Evolutionary conservation across 768 basidiomycete genomes (phyloP).

Genomic region (Lentinula sp.): DNA sequence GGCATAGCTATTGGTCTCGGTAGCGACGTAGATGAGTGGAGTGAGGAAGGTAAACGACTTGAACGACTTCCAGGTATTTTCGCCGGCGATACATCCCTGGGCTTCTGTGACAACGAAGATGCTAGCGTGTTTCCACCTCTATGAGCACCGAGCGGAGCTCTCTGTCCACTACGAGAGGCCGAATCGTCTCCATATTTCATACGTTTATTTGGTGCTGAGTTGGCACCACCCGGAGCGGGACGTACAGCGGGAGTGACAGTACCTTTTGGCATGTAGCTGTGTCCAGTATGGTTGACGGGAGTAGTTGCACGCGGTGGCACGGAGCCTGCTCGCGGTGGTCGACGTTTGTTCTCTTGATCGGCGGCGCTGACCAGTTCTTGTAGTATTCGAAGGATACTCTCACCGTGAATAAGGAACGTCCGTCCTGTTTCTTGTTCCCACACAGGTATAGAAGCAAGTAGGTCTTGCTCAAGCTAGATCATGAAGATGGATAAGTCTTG

Average conservation of each 20-base stretch:
- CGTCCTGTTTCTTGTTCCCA: slow-evolving; percentile 80
- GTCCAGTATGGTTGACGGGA: slow-evolving; percentile 32
- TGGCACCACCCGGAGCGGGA: slow-evolving; percentile 36
- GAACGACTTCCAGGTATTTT: slow-evolving; percentile 32
- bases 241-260: slow-evolving; percentile 62
- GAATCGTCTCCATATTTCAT: slow-evolving; percentile 45
- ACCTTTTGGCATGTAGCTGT: slow-evolving; percentile 33
- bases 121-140: slow-evolving; percentile 27
- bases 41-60: slow-evolving; percentile 12
- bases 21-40: slow-evolving; percentile 23
- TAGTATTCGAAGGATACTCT: slow-evolving; percentile 73
- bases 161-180: slow-evolving; percentile 15
- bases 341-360: slow-evolving; percentile 65
- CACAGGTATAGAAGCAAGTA: slow-evolving; percentile 66
- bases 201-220: slow-evolving; percentile 58
- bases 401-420: slow-evolving; percentile 81
- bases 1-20: slow-evolving; percentile 44
- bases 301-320: slow-evolving; percentile 61
- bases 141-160: slow-evolving; percentile 37
- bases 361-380: slow-evolving; percentile 64
- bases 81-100: slow-evolving; percentile 39
- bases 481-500: neutral
- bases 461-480: slow-evolving; percentile 79
- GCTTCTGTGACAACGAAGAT: slow-evolving; percentile 8
- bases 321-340: slow-evolving; percentile 43